These are phyloP conservation scores for Calonectria montana DNA, from an alignment of 2,329 filamentous ascomycete species.

Conservation along the genomic window DNA sequence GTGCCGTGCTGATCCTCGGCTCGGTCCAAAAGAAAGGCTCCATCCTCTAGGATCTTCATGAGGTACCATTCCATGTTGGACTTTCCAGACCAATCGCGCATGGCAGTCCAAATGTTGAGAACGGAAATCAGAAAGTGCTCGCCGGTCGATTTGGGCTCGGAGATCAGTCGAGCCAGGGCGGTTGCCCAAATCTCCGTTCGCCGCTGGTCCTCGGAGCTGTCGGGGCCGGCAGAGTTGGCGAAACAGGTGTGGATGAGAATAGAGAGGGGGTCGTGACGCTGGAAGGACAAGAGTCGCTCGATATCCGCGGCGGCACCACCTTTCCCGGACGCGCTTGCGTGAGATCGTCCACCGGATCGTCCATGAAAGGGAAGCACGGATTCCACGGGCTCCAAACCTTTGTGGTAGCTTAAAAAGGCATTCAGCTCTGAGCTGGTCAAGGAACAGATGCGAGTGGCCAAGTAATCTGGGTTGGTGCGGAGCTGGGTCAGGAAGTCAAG, in stretches of 20 bases:
- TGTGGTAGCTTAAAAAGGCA: conserved; percentile 81
- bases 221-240: conserved; percentile 84
- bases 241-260: conserved; percentile 90
- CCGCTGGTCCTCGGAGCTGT: conserved; percentile 83
- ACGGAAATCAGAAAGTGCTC: conserved; percentile 86
- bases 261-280: conserved; percentile 87
- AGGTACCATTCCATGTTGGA: conserved; percentile 93
- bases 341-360: conserved; percentile 59
- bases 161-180: conserved; percentile 84
- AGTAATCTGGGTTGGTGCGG: conserved; percentile 86
- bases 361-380: conserved; percentile 81
- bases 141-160: conserved; percentile 78
- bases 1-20: conserved; percentile 82
- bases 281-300: conserved; percentile 87
- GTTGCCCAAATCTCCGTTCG: conserved; percentile 90
- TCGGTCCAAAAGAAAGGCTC: conserved; percentile 88
- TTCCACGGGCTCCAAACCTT: conserved; percentile 83
- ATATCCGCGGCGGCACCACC: conserved; percentile 70
- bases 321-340: conserved; percentile 58
- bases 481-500: conserved; percentile 84
- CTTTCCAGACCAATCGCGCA: conserved; percentile 90
- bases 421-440: conserved; percentile 82
- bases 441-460: conserved; percentile 83
- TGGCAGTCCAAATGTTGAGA: conserved; percentile 86
- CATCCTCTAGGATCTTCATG: conserved; percentile 93